Evolutionary conservation across 768 basidiomycete species (phyloP).

Genomic region (Hemileccinum rubropunctum): DNA sequence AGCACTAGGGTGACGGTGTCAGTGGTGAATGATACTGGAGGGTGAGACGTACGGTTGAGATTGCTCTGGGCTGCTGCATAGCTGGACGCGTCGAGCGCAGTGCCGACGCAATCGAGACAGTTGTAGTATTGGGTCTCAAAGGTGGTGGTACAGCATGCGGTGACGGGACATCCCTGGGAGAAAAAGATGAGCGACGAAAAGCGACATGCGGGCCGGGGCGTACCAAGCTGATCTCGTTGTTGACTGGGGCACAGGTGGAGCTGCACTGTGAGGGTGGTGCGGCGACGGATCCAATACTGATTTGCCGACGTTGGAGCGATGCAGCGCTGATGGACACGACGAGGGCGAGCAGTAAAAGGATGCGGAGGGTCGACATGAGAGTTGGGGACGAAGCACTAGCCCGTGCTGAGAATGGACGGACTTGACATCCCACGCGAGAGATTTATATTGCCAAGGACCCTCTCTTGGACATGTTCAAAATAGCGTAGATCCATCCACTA

Average conservation of each 20-base stretch:
- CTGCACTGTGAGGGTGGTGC: conserved; percentile 24
- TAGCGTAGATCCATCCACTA: too few relatives aligned
- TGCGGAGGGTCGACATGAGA: conserved; percentile 8
- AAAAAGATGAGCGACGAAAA: not conserved
- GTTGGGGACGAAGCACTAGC: not conserved
- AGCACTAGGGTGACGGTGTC: conserved; percentile 11
- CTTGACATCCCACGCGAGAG: too few relatives aligned
- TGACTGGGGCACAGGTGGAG: conserved; percentile 22
- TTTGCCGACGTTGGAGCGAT: conserved; percentile 12
- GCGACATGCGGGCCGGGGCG: not conserved
- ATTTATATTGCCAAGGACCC: too few relatives aligned
- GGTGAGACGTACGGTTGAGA: conserved; percentile 35
- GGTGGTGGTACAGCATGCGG: conserved; percentile 37
- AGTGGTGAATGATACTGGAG: not conserved
- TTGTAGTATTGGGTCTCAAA: conserved; percentile 41
- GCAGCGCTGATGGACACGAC: conserved; percentile 1
- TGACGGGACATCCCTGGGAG: conserved; percentile 26
- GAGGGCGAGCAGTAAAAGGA: conserved; percentile 6
- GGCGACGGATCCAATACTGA: conserved; percentile 9
- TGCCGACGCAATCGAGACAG: conserved; percentile 41
- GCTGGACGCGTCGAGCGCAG: conserved; percentile 22
- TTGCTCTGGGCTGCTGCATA: conserved; percentile 28
- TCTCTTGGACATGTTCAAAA: too few relatives aligned
- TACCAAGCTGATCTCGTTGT: conserved; percentile 23
- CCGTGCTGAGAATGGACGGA: too few relatives aligned